Evolutionary conservation across 75 land plant genomes (phyloP).

Genomic region (Picea glauca): DNA sequence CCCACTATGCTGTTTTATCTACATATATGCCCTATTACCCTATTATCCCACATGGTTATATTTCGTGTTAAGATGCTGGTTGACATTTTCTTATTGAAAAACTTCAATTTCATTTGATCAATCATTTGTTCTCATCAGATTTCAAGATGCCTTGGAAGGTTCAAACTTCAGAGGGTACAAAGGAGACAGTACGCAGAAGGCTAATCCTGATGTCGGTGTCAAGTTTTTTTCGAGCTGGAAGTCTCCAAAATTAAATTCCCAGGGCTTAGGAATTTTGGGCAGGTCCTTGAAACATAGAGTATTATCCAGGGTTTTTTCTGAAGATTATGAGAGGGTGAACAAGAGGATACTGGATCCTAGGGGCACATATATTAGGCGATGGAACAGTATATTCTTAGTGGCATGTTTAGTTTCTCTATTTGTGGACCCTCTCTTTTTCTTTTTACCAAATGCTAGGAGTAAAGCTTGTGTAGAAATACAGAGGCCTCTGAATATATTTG

Average conservation of each 20-base stretch:
- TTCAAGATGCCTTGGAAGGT: conserved; percentile 31
- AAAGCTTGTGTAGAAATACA: conserved; percentile 43
- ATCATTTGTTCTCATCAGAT: conserved; percentile 22
- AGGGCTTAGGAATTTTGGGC: conserved; percentile 6
- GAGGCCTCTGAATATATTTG: conserved; percentile 25
- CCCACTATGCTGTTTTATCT: too few species aligned
- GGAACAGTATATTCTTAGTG: conserved; percentile 80
- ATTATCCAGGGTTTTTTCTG: conserved; percentile 69
- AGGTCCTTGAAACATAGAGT: conserved; percentile 49
- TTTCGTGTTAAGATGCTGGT: too few species aligned
- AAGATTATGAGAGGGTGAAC: conserved; percentile 57
- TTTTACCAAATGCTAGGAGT: conserved; percentile 37
- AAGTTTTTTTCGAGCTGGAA: conserved; percentile 13
- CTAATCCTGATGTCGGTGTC: conserved; percentile 23
- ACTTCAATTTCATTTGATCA: too few species aligned
- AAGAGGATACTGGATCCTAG: conserved; percentile 68
- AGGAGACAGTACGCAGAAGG: conserved; percentile 20
- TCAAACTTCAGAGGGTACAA: conserved; percentile 11
- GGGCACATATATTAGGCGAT: conserved; percentile 41
- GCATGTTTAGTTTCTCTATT: conserved; percentile 70
- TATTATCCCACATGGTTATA: too few species aligned
- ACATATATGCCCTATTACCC: too few species aligned
- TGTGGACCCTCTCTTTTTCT: conserved; percentile 77
- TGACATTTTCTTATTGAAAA: too few species aligned
- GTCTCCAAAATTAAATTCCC: conserved; percentile 5